Evolutionary conservation across 495 filamentous ascomycete genomes (phyloP), one percentile per base, ranked within the genome.

Genomic region (Talaromyces liani): DNA sequence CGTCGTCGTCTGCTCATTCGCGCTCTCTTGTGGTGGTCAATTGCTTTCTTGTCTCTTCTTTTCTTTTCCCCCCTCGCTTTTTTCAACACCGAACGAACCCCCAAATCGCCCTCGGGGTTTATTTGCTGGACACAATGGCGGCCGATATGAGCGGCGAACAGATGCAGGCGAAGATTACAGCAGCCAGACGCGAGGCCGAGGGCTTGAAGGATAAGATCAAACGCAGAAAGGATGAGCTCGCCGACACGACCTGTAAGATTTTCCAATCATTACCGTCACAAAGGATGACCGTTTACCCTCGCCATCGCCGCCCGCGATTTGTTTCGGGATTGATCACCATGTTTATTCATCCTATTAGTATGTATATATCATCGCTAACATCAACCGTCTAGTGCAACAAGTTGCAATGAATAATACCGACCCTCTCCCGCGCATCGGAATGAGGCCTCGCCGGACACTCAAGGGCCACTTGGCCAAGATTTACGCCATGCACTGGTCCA

Each of bases 401-500:
- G 91, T 98, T 67, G 92, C 95, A 67, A 86, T 88, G 71, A 86
- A 90, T 77, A 86, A 92, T 62, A 92, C 95, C 70, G 95, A 98
- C 64, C 74, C 88, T 62, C 84, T 98, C 69, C 95, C 93, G 58
- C 88, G 89, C 71, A 93, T 93, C 71, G 89, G 90, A 70, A 98
- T 98, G 94, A 95, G 91, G 82, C 88, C 92, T 64, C 92, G 93
- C 76, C 90, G 91, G 72, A 95, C 92, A 36, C 79, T 98, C 63
- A 98, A 98, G 80, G 94, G 94, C 55, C 94, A 98, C 85, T 79
- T 98, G 34, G 94, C 94, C 62, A 98, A 98, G 80, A 98, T 98
- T 67, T 98, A 98, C 77, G 92, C 94, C 66, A 98, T 98, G 94
- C 95, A 98, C 80, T 98, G 94, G 94, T 98, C 95, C 20, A 98